phyloP scores from a whole-genome alignment of 768 basidiomycete species.

The Pleurotus pulmonarius region DNA sequence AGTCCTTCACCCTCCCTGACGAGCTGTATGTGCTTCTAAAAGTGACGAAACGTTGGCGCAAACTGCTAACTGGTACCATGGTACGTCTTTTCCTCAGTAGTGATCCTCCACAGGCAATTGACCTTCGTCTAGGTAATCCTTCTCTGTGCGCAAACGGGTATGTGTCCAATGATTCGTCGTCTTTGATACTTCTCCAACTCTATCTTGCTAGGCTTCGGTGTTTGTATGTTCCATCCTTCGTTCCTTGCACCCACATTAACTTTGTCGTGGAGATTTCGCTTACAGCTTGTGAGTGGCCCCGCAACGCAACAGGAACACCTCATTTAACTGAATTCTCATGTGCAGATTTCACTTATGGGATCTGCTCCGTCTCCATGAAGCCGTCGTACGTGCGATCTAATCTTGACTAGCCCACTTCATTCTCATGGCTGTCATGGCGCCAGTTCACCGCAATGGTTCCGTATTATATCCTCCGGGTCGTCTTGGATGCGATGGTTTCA shows the following conservation, averaged over 20 bases:
- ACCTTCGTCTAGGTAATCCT: background rate
- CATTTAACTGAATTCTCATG: no score
- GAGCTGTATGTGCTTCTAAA: background rate
- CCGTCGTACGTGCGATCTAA: background rate
- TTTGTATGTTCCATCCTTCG: background rate
- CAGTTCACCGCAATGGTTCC: constrained; percentile 3
- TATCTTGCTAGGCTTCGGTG: background rate
- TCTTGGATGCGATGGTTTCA: background rate
- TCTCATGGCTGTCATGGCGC: background rate
- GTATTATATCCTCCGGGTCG: background rate
- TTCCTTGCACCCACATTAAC: background rate
- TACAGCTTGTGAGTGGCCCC: constrained; percentile 1
- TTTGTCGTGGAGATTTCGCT: background rate
- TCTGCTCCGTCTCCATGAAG: background rate
- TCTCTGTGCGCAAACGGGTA: background rate
- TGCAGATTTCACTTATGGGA: background rate
- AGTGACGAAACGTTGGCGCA: background rate
- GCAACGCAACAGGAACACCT: no score
- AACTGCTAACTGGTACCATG: background rate
- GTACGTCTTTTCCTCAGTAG: background rate
- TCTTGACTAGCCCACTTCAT: background rate
- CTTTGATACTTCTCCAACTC: background rate
- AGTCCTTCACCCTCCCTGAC: background rate
- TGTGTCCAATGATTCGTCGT: background rate
- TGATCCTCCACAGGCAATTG: background rate